Evolutionary conservation across 2,329 filamentous ascomycete genomes (phyloP), one percentile per base, ranked within the genome.

Genomic region (Aspergillus sp.): DNA sequence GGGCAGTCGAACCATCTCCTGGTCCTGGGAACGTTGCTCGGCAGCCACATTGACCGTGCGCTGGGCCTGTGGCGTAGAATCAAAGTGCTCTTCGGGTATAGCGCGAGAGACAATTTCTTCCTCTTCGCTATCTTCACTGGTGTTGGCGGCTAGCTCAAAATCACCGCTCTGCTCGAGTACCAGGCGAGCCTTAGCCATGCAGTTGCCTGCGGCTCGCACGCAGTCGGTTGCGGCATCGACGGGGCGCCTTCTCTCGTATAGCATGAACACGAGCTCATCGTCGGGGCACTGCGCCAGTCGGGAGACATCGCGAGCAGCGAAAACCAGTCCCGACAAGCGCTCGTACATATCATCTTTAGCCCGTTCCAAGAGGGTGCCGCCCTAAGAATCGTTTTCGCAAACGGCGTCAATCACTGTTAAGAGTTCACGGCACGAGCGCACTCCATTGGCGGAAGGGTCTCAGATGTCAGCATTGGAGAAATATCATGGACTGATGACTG

Each of bases 151-250:
- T 64, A 93, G 86, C 73, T 96, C 92, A 64, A 96, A 96, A 73
- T 96, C 93, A 19, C 93, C 92, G 62, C 95, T 91, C 60, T 89
- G 84, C 75, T 96, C 92, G 57, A 99, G 89, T 44, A 96, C 86
- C 70, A 86, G 83, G 68, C 91, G 91, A 11, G 93, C 89, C 75
- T 93, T 93, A 6, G 90, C 88, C 19, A 96, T 90, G 73, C 93
- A 97, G 66, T 96, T 92, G 41, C 93, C 93, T 45, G 93, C 92
- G 21, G 91, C 90, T 65, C 91, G 88, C 24, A 99, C 93, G 70
- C 93, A 97, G 59, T 86, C 87, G 6, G 92, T 96, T 8, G 92
- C 92, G 19, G 91, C 90, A 60, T 84, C 81, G 33, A 95, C 84
- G 41, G 96, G 81, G 27, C 87, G 83, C 63, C 85, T 87, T 63